phyloP scores from a whole-genome alignment of 106 monocot species.

The Dactylorhiza incarnata region DNA sequence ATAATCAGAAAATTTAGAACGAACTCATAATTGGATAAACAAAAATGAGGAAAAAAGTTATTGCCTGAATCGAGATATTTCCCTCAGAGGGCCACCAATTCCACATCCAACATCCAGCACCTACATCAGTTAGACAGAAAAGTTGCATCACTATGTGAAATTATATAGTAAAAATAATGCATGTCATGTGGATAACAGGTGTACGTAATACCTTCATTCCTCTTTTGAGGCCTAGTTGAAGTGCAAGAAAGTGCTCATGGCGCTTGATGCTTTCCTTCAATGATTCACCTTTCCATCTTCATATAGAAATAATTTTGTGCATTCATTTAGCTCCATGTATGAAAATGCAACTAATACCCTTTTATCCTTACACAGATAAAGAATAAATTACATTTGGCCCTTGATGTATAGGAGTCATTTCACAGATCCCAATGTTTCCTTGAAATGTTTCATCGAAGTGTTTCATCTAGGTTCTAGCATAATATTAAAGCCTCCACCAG shows the following conservation, averaged over 20 bases:
- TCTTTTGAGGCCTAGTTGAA: slow-evolving; percentile 72
- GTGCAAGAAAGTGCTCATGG: slow-evolving; percentile 97
- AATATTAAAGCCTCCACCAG: neutral
- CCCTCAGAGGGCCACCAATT: slow-evolving; percentile 88
- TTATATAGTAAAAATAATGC: neutral
- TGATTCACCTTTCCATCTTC: slow-evolving; percentile 94
- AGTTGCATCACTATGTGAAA: neutral
- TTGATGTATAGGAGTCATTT: neutral
- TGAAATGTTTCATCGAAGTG: slow-evolving; percentile 4
- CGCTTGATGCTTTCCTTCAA: slow-evolving; percentile 90
- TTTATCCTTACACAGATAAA: neutral
- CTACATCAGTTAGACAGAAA: slow-evolving; percentile 20
- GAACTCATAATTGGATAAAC: neutral
- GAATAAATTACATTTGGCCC: neutral
- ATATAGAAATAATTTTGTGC: slow-evolving; percentile 8
- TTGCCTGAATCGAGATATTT: slow-evolving; percentile 92
- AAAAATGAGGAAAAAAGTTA: neutral
- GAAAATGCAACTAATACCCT: neutral
- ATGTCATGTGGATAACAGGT: slow-evolving; percentile 3
- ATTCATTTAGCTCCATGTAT: neutral
- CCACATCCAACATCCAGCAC: slow-evolving; percentile 98
- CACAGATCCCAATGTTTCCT: neutral
- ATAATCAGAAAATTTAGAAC: neutral
- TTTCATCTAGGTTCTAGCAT: neutral
- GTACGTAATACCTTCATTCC: slow-evolving; percentile 88